A percentile compares a stretch with the other conserved stretches of the same genome.
Conservation (phyloP, 306 rosid genomes). For the Vachellia pachyceras region DNA sequence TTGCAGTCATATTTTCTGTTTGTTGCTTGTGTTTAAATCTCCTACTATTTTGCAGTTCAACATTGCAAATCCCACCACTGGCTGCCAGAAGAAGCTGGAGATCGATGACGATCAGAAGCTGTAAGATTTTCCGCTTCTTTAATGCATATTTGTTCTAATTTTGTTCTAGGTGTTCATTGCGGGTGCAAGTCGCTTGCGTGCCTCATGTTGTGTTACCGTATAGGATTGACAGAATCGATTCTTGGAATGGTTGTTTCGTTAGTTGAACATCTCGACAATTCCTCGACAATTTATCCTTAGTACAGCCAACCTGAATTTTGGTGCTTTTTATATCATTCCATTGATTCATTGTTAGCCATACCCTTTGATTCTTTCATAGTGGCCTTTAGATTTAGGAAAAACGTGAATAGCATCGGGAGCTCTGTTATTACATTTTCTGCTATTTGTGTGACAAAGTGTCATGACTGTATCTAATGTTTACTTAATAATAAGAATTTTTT, state of each 20-base stretch:
- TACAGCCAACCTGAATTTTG: not conserved
- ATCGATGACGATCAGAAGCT: conserved; percentile 34
- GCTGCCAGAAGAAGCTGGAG: conserved; percentile 37
- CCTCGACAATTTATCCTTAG: not conserved
- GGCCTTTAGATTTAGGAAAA: not conserved
- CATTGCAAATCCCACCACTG: conserved; percentile 32
- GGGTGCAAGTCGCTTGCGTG: not conserved
- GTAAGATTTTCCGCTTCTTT: not conserved
- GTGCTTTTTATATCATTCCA: not conserved
- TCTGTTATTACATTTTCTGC: not conserved
- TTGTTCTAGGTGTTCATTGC: not conserved
- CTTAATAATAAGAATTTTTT: too few species aligned
- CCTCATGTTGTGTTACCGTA: not conserved
- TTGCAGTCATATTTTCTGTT: not conserved
- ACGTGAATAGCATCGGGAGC: not conserved
- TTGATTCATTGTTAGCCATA: not conserved
- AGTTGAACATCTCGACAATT: not conserved
- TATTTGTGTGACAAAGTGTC: not conserved
- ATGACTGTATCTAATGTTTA: not conserved
- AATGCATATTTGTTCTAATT: not conserved
- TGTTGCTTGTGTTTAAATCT: not conserved
- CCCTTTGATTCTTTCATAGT: not conserved
- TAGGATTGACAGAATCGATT: not conserved
- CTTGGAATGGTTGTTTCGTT: not conserved
- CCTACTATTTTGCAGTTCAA: too few species aligned